phyloP scores from a whole-genome alignment of 208 protist genomes.

The Acanthamoeba royreba region DNA sequence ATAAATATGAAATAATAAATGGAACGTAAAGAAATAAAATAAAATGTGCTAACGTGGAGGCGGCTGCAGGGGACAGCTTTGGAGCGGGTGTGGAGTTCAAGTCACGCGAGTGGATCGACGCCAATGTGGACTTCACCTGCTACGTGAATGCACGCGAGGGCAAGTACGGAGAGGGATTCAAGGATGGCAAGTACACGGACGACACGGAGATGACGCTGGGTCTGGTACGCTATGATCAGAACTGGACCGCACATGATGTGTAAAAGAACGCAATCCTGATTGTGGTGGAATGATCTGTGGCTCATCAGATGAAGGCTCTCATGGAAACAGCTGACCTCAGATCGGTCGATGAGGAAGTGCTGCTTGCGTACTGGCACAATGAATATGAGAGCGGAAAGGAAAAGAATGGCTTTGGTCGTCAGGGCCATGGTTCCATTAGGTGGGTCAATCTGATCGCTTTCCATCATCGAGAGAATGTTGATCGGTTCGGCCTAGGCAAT shows the following conservation, averaged over 20 bases:
- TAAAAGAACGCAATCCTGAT: too few species aligned
- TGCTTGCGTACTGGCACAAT: constrained; percentile 22
- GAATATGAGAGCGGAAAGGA: not conserved
- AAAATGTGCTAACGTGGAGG: not conserved
- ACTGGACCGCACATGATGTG: too few species aligned
- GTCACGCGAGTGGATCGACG: constrained; percentile 6
- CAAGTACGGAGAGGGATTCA: not conserved
- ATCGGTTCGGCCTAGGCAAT: not conserved
- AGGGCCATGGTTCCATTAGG: not conserved
- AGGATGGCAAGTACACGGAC: constrained; percentile 2
- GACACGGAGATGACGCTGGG: constrained; percentile 33
- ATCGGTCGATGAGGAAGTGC: not conserved
- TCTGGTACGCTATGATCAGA: too few species aligned
- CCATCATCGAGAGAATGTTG: too few species aligned
- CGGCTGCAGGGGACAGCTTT: not conserved
- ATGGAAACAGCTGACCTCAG: not conserved
- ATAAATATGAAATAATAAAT: too few species aligned
- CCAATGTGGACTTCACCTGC: not conserved
- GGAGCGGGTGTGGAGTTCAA: constrained; percentile 30
- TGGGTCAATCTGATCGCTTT: not conserved
- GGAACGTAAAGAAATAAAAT: too few species aligned
- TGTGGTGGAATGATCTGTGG: not conserved
- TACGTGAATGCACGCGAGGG: not conserved
- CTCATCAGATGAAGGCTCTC: not conserved
- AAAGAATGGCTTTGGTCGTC: not conserved